Evolutionary conservation across 2,329 filamentous ascomycete genomes (phyloP).

Genomic region (Diaporthe sp.): DNA sequence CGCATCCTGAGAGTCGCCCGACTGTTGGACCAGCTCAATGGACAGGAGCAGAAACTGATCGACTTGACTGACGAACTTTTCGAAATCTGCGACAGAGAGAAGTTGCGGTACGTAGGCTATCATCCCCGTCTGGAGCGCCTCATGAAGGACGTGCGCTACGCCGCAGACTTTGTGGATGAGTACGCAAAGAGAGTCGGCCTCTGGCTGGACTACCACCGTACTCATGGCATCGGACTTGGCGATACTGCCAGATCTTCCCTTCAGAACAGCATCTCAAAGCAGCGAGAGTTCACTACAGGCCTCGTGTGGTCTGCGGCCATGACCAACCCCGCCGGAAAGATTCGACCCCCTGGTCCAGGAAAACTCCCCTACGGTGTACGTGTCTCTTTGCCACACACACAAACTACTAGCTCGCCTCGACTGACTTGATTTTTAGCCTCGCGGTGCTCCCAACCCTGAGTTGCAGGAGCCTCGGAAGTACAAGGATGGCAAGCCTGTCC

Average conservation of each 20-base stretch:
- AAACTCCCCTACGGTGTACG: conserved; percentile 22
- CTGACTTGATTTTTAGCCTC: background rate
- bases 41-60: conserved; percentile 8
- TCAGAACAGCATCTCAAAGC: background rate
- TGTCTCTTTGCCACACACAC: background rate
- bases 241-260: background rate
- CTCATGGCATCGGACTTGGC: background rate
- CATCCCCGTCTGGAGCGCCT: conserved; percentile 9
- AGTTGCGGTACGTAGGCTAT: conserved; percentile 1
- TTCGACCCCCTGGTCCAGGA: background rate
- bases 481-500: background rate
- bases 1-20: conserved; percentile 25
- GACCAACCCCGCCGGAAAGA: conserved; percentile 17
- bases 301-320: conserved; percentile 20
- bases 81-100: conserved; percentile 13
- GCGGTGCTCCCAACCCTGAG: conserved; percentile 29
- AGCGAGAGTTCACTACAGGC: conserved; percentile 7
- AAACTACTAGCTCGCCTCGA: background rate
- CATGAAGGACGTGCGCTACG: background rate
- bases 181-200: conserved; percentile 31
- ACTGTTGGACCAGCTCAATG: conserved; percentile 8
- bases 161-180: conserved; percentile 23
- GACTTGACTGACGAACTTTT: conserved; percentile 9
- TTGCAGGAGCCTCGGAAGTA: conserved; percentile 4
- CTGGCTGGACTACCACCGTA: conserved; percentile 10